Conservation (phyloP, 2,329 filamentous ascomycete genomes). For the Neospermospora avenae region DNA sequence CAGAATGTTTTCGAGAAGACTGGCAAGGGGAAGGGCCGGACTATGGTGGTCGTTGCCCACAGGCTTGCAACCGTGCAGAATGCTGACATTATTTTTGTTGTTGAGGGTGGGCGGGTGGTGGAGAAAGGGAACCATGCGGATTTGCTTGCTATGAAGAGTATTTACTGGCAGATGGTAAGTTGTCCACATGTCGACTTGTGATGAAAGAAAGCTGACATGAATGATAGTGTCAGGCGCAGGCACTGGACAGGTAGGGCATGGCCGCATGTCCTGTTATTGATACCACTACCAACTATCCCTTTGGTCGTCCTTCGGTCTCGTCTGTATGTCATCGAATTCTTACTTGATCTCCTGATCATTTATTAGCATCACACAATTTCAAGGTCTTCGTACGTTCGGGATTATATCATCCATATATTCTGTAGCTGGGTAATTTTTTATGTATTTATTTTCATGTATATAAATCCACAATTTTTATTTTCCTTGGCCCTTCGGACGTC, state of each 20-base stretch:
- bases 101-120: slow-evolving; percentile 27
- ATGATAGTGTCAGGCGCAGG: slow-evolving; percentile 20
- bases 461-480: too few species aligned
- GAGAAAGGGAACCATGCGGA: slow-evolving; percentile 26
- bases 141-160: slow-evolving; percentile 18
- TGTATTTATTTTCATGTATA: too few species aligned
- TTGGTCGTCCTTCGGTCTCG: too few species aligned
- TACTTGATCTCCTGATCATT: too few species aligned
- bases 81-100: slow-evolving; percentile 31
- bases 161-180: slow-evolving; percentile 29
- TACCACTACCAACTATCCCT: too few species aligned
- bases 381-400: too few species aligned
- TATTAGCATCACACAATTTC: too few species aligned
- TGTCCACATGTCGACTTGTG: background rate
- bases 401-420: too few species aligned
- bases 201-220: background rate
- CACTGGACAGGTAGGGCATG: slow-evolving; percentile 23
- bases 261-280: background rate
- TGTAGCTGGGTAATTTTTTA: too few species aligned
- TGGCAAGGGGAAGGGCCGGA: slow-evolving; percentile 45
- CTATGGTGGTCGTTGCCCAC: slow-evolving; percentile 41
- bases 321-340: too few species aligned
- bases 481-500: too few species aligned
- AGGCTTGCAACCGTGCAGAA: slow-evolving; percentile 29
- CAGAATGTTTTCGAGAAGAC: slow-evolving; percentile 65